These are phyloP conservation scores for Meredithiella fracta DNA, from an alignment of 2,329 filamentous ascomycete genomes.

Conservation along the genomic window DNA sequence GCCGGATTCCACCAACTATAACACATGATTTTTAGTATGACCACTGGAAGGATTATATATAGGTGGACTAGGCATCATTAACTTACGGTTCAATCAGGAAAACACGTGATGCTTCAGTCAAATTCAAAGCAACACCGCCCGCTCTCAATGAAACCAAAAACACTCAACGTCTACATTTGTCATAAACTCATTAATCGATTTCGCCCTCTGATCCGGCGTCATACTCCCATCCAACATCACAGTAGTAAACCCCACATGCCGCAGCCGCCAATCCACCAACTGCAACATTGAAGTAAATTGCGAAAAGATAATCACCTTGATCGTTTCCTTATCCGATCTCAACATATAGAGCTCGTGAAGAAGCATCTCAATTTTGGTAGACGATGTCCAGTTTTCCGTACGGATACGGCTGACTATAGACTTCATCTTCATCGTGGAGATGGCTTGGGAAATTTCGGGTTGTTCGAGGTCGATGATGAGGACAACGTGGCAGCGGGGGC, in stretches of 20 bases:
- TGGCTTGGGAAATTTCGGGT: constrained; percentile 81
- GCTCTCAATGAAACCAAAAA: constrained; percentile 88
- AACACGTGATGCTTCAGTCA: constrained; percentile 86
- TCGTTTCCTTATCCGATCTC: constrained; percentile 77
- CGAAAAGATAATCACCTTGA: constrained; percentile 95
- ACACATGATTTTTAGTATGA: constrained; percentile 8
- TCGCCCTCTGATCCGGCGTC: constrained; percentile 84
- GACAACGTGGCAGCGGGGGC: constrained; percentile 80
- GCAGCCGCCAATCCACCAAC: constrained; percentile 89
- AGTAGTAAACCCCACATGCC: constrained; percentile 90
- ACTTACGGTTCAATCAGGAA: constrained; percentile 93
- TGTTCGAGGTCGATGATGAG: constrained; percentile 87
- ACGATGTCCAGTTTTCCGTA: constrained; percentile 97
- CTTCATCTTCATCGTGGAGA: constrained; percentile 64
- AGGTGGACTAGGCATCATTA: constrained; percentile 27
- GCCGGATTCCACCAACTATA: constrained; percentile 96
- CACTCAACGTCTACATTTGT: constrained; percentile 85
- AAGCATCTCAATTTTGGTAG: constrained; percentile 92
- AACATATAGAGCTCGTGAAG: constrained; percentile 88
- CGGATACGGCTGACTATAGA: constrained; percentile 98
- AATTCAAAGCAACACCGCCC: constrained; percentile 83
- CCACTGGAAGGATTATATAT: neutral
- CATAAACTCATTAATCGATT: constrained; percentile 94
- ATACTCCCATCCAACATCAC: constrained; percentile 98
- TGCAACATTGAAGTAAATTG: constrained; percentile 97